Evolutionary conservation across 106 monocot genomes (phyloP).

Genomic region (Dioscorea dumetorum): DNA sequence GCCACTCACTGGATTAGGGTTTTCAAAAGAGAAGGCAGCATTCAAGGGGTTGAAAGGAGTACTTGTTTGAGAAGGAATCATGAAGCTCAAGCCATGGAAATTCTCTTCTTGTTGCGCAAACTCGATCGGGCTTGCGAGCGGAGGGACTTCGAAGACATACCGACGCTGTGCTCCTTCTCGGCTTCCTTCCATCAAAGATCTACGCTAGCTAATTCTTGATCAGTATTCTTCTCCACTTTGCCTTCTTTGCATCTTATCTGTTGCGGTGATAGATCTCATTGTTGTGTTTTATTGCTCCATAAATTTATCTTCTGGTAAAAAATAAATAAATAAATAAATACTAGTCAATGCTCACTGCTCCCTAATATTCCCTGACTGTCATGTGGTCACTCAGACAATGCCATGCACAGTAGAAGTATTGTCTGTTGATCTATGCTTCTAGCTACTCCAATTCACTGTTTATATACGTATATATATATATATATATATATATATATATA

Average conservation of each 20-base stretch:
- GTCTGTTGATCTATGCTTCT: not conserved
- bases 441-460: not conserved
- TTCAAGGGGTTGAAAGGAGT: not conserved
- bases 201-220: too few species aligned
- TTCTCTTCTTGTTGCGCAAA: constrained; percentile 17
- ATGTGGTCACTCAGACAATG: too few species aligned
- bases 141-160: constrained; percentile 12
- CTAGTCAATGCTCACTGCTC: too few species aligned
- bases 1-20: constrained; percentile 12
- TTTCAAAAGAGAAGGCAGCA: not conserved
- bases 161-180: constrained; percentile 7
- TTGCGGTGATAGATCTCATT: too few species aligned
- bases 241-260: too few species aligned
- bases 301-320: too few species aligned
- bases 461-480: not conserved
- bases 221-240: too few species aligned
- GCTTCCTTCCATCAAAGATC: constrained; percentile 13
- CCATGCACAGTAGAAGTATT: too few species aligned
- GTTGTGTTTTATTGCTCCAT: too few species aligned
- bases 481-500: too few species aligned
- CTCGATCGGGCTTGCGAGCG: constrained; percentile 13
- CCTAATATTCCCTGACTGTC: too few species aligned
- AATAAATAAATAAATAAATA: too few species aligned
- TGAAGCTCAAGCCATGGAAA: constrained; percentile 14
- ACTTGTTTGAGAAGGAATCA: not conserved